phyloP scores from a whole-genome alignment of 345 rosid species.

The Eucalyptus paniculata region DNA sequence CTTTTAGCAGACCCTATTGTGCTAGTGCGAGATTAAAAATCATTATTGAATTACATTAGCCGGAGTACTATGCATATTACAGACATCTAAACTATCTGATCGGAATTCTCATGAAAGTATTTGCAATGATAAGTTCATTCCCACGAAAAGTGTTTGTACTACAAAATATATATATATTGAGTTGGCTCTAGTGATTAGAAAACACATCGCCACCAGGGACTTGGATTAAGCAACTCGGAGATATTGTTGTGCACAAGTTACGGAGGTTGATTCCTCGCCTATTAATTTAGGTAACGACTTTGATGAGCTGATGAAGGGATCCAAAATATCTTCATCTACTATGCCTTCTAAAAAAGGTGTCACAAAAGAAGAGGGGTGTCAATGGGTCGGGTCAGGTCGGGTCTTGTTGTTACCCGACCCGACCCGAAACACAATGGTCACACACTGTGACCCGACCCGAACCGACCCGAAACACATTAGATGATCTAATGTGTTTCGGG shows the following conservation, averaged over 20 bases:
- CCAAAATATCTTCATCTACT: no score
- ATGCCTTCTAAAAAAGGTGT: no score
- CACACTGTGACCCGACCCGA: no score
- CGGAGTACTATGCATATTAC: neutral
- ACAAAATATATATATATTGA: neutral
- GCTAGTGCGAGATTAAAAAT: neutral
- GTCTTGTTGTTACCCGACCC: no score
- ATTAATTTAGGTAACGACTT: no score
- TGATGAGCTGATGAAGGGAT: no score
- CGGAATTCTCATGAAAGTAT: neutral
- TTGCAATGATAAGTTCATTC: neutral
- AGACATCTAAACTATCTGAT: neutral
- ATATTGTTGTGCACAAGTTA: neutral
- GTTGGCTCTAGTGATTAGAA: neutral
- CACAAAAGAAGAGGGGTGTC: no score
- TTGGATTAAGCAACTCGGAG: neutral
- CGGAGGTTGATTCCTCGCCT: no score
- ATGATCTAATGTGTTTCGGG: no score
- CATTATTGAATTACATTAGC: neutral
- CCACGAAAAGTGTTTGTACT: neutral
- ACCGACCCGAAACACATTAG: no score
- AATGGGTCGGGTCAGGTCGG: no score
- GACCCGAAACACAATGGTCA: no score
- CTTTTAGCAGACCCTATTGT: neutral
- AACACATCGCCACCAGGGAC: neutral